Evolutionary conservation across 1,284 basidiomycete species (phyloP), one percentile per base, ranked within the genome.

Genomic region (Agaricales sp.): DNA sequence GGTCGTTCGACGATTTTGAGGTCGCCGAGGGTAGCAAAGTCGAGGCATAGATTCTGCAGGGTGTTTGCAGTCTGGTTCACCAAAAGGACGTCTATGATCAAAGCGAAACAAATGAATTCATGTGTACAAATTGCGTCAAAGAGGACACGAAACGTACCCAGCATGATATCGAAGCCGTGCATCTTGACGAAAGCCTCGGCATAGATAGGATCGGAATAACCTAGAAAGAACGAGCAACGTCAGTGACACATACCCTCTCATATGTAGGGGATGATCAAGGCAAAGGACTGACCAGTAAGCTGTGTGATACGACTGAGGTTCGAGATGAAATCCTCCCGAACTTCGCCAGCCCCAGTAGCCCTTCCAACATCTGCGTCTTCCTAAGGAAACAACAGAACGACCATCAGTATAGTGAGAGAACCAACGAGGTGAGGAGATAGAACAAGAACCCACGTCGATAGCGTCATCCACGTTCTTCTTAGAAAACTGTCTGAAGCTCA

Each of bases 101-200:
- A 20, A 51, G 45, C 16, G 48, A 47, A 55, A 52, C 20, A 24
- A 25, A 26, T 44, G 16, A n/a, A 39, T 8, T 23, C 30, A 22
- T 22, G 43, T 20, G 37, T 47, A 16, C 16, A 43, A 1, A 19
- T 25, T 45, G n/a, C 19, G 22, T 41, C 13, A n/a, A n/a, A n/a
- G 13, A 43, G 52, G 38, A 43, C 46, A 23, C 11, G 8, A 47
- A 55, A 54, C 73, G 21, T 47, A 88, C 87, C 87, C 2, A 97
- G 79, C 48, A 94, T 69, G 59, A 99, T 98, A 66, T 99, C 96
- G 63, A 99, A 99, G 48, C 95, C 93, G 58, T 98, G 92, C 63
- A 99, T 92, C 64, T 95, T 96, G 59, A 99, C 94, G 58, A 94
- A 94, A 1, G 95, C 95, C 65, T 99, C 96, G 3, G 95, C 94